Evolutionary conservation across 225 moss, liverwort and hornwort genomes (phyloP), one percentile per base, ranked within the genome.

Genomic region (Polytrichum commune): DNA sequence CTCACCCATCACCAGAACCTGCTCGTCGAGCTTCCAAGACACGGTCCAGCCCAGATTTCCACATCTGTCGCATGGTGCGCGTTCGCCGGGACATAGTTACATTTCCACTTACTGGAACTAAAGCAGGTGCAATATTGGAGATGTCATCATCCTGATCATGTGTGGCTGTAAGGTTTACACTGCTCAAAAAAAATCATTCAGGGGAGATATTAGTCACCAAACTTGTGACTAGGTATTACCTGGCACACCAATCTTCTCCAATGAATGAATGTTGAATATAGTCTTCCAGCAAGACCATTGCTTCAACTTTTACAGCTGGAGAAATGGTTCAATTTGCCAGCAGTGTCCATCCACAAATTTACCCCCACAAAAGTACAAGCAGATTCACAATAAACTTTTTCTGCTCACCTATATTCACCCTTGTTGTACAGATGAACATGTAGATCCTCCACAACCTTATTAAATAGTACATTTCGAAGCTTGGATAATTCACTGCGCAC

Each of bases 351-450:
- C 46, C 46, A 46, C 3, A 46, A 46, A 46, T 46, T 46, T 46
- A 46, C 0, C 46, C 46, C 46, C 46, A 46, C 46, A 46, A 46
- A 32, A 2, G 13, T 4, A 46, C 46, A 13, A 13, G 10, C 10
- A 10, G 38, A 2, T 38, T 10, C 25, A 60, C 5, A 0, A 60
- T 60, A 82, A 69, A 79, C 57, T 62, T 28, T 3, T 60, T 56
- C 72, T 66, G 56, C 76, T 69, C 53, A 97, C 97, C 97, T 98
- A 74, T 98, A 94, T 88, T 94, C 97, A 76, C 97, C 97, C 80
- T 88, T 98, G 76, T 94, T 92, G 82, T 98, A 98, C 56, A 98
- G 89, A 79, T 98, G 97, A 84, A 94, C 88, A 76, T 98, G 97
- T 69, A 97, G 80, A 64, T 97, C 97, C 78, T 97, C 94, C 80